phyloP scores from a whole-genome alignment of 2,329 filamentous ascomycete species.

The Bipolaris oryzae region DNA sequence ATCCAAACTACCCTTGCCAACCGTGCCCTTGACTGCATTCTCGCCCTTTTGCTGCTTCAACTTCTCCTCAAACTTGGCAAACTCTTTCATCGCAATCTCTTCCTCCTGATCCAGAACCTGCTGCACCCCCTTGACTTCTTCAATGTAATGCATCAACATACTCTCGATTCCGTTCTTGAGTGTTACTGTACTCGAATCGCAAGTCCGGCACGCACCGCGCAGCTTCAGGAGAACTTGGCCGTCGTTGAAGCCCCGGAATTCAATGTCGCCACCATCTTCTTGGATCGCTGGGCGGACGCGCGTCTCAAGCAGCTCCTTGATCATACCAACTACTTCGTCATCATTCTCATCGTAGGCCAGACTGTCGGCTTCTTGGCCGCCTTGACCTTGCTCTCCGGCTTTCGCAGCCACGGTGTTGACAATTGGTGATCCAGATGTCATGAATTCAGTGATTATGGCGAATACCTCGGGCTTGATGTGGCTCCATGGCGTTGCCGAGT shows the following conservation, averaged over 20 bases:
- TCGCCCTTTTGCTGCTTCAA: slow-evolving; percentile 64
- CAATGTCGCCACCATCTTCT: slow-evolving; percentile 96
- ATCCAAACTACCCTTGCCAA: slow-evolving; percentile 61
- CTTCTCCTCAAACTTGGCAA: slow-evolving; percentile 94
- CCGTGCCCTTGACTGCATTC: slow-evolving; percentile 56
- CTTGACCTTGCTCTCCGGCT: slow-evolving; percentile 57
- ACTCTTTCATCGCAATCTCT: slow-evolving; percentile 83
- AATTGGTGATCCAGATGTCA: slow-evolving; percentile 81
- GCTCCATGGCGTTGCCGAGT: slow-evolving; percentile 85
- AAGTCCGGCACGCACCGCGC: slow-evolving; percentile 90
- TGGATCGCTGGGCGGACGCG: slow-evolving; percentile 94
- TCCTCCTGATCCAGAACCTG: slow-evolving; percentile 93
- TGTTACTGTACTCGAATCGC: slow-evolving; percentile 95
- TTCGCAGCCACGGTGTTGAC: slow-evolving; percentile 73
- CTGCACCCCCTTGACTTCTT: slow-evolving; percentile 90
- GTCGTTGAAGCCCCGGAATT: slow-evolving; percentile 86
- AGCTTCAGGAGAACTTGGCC: slow-evolving; percentile 87
- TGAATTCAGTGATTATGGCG: slow-evolving; percentile 88
- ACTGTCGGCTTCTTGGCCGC: slow-evolving; percentile 66
- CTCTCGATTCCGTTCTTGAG: slow-evolving; percentile 97
- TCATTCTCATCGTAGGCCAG: slow-evolving; percentile 88
- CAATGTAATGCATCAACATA: slow-evolving; percentile 93
- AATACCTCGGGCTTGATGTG: slow-evolving; percentile 96
- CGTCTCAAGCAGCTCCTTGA: slow-evolving; percentile 96
- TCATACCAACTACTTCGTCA: slow-evolving; percentile 95